Base-by-base conservation (phyloP, 257 asterid species). In the Plectranthus barbatus region DNA sequence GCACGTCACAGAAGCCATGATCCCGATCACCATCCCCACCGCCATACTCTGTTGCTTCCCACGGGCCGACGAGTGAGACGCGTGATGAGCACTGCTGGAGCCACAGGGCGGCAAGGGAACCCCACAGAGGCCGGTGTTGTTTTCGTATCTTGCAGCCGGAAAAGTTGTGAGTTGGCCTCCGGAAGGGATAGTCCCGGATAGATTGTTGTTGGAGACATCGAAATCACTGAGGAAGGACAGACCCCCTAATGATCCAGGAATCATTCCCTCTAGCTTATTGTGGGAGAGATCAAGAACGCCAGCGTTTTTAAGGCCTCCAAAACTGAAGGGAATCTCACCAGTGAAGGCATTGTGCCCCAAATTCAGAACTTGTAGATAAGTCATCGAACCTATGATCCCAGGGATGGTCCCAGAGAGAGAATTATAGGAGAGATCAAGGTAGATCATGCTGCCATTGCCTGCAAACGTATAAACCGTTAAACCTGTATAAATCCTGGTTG, bases 271-370 rank as follows among this genome's bases (percentile, higher is more conserved):
- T 45, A 93, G 91, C 11, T 61, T 62, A 41, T 93, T 93, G 50
- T 93, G 95, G 0, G 97, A 93, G 11, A 87, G 78, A 72, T 93
- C 97, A 31, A 93, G 95, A 31, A 93, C 95, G 4, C 95, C 97
- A 4, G 72, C 90, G 3, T 71, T 74, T 71, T 72, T 93, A 7
- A 93, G 79, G 31, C 90, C 88, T 31, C 99, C 99, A 2, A 93
- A 72, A 48, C 79, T 78, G 60, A 40, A 75, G 0, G 99, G 99
- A 34, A 93, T 87, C 45, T 73, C 80, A 1, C 99, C 97, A 0
- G 80, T 69, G 19, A 93, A 13, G 54, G 58, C 48, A 46, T 93
- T 93, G 79, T 93, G 97, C 4, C 97, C 97, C 58, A 93, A 66
- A 74, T 93, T 90, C 56, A 93, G 66, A 49, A 93, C 95, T 60